Evolutionary conservation across 139 green algal genomes (phyloP).

Genomic region (Coelastrella sp.): DNA sequence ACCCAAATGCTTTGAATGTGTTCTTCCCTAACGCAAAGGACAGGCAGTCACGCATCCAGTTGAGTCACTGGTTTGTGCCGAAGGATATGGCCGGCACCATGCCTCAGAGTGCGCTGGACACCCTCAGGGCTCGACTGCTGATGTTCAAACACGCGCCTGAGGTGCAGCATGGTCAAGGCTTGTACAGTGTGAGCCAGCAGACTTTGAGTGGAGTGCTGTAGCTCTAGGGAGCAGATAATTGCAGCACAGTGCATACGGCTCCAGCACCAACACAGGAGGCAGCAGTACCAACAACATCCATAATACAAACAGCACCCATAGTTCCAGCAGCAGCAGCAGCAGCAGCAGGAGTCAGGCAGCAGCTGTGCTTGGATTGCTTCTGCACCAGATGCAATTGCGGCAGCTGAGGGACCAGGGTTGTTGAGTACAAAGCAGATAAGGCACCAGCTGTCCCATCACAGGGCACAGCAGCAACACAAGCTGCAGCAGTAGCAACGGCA

Average conservation of each 20-base stretch:
- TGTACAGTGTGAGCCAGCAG: neutral
- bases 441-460: neutral
- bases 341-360: neutral
- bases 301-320: neutral
- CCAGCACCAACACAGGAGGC: neutral
- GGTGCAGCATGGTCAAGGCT: neutral
- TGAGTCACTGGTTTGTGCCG: constrained; percentile 17
- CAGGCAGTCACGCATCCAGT: neutral
- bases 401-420: neutral
- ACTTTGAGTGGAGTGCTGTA: neutral
- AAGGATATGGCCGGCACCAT: neutral
- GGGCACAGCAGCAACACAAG: neutral
- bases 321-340: neutral
- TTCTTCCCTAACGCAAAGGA: constrained; percentile 24
- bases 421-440: no score
- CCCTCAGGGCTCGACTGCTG: neutral
- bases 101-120: neutral
- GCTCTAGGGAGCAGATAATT: no score
- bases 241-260: neutral
- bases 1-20: constrained; percentile 3
- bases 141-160: neutral
- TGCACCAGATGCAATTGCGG: neutral
- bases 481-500: neutral
- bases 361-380: neutral
- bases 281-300: neutral